Percentiles rank a stretch among this genome's conserved stretches.
These are phyloP conservation scores for Funneliformis mosseae DNA, from an alignment of 192 early-diverging fungal species.

Conservation along the genomic window DNA sequence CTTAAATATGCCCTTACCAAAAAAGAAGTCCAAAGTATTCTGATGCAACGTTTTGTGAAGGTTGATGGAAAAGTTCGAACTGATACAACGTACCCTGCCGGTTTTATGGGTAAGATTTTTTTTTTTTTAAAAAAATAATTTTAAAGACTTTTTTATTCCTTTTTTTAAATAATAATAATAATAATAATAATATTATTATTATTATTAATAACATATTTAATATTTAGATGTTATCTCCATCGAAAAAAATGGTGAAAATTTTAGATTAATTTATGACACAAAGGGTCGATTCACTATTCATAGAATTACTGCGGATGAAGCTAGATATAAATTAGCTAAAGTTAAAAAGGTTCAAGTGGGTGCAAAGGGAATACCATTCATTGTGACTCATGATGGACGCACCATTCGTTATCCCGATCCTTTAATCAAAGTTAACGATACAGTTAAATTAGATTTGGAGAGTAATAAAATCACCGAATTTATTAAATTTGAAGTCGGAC, in stretches of 20 bases:
- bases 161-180: neutral
- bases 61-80: constrained; percentile 99
- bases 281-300: constrained; percentile 99
- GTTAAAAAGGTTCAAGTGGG: constrained; percentile 95
- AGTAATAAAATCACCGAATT: constrained; percentile 89
- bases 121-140: neutral
- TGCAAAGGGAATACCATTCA: constrained; percentile 92
- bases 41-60: constrained; percentile 99
- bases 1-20: constrained; percentile 98
- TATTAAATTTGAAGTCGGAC: constrained; percentile 98
- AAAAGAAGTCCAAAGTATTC: constrained; percentile 93
- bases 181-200: neutral
- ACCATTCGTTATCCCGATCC: constrained; percentile 99
- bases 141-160: neutral
- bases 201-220: constrained; percentile 5
- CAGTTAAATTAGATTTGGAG: constrained; percentile 95
- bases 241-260: constrained; percentile 98
- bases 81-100: constrained; percentile 94
- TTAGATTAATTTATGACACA: constrained; percentile 99
- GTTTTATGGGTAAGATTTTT: constrained; percentile 83
- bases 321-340: constrained; percentile 99
- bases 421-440: constrained; percentile 98
- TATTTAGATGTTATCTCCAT: constrained; percentile 82
- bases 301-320: constrained; percentile 97
- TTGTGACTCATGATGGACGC: constrained; percentile 99